Evolutionary conservation across 768 basidiomycete genomes (phyloP).

Genomic region (Phylloporus rhodoxanthus): DNA sequence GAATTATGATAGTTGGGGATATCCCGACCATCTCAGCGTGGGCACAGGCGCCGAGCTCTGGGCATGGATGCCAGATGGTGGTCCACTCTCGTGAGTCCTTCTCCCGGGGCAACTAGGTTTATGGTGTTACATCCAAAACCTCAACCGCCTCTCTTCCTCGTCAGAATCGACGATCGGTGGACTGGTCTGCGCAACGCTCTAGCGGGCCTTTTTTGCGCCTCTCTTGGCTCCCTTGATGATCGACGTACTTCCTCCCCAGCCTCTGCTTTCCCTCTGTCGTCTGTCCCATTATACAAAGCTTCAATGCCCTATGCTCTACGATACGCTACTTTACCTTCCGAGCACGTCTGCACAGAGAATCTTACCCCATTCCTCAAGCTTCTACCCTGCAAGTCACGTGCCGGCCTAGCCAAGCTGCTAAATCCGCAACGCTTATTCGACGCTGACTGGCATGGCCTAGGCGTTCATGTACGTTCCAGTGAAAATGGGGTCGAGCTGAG

Average conservation of each 20-base stretch:
- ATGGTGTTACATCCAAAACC: not conserved
- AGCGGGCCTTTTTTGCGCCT: slow-evolving; percentile 92
- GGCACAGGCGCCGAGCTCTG: slow-evolving; percentile 85
- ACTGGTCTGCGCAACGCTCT: slow-evolving; percentile 80
- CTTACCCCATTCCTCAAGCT: slow-evolving; percentile 94
- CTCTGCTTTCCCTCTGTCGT: slow-evolving; percentile 59
- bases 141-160: not conserved
- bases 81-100: slow-evolving; percentile 40
- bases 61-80: slow-evolving; percentile 84
- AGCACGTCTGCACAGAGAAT: slow-evolving; percentile 96
- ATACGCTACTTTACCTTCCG: slow-evolving; percentile 74
- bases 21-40: slow-evolving; percentile 68
- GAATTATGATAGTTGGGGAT: slow-evolving; percentile 81
- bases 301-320: slow-evolving; percentile 50
- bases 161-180: slow-evolving; percentile 75
- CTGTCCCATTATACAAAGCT: slow-evolving; percentile 38
- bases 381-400: slow-evolving; percentile 84
- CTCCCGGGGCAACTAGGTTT: not conserved
- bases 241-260: slow-evolving; percentile 66
- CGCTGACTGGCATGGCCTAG: slow-evolving; percentile 87
- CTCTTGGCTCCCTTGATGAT: slow-evolving; percentile 71
- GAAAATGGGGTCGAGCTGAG: slow-evolving; percentile 56
- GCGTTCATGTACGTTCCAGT: slow-evolving; percentile 67
- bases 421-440: slow-evolving; percentile 85
- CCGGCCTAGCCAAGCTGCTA: slow-evolving; percentile 77